These are phyloP conservation scores for Aphanomyces cochlioides DNA, from an alignment of 352 stramenopile genomes.

Conservation along the genomic window DNA sequence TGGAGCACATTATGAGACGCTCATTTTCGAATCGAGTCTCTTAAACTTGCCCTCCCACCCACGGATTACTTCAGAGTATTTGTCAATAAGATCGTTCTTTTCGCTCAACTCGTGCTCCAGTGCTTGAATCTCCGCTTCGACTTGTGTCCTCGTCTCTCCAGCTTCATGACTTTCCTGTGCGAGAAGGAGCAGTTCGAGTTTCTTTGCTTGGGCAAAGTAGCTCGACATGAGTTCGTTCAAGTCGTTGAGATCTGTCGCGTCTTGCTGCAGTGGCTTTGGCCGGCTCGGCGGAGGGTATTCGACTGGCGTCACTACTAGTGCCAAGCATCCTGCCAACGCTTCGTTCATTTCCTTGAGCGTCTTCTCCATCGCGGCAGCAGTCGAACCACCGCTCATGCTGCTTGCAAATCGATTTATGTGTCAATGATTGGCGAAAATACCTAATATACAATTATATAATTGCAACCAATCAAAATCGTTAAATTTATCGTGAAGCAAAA, in stretches of 20 bases:
- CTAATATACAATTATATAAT: background rate
- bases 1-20: slow-evolving; percentile 19
- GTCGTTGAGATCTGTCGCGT: slow-evolving; percentile 70
- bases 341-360: slow-evolving; percentile 65
- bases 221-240: slow-evolving; percentile 63
- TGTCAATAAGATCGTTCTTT: slow-evolving; percentile 84
- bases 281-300: slow-evolving; percentile 79
- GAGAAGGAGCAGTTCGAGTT: slow-evolving; percentile 71
- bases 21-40: slow-evolving; percentile 63
- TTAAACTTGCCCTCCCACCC: slow-evolving; percentile 85
- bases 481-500: background rate
- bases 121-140: slow-evolving; percentile 72
- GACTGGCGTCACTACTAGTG: slow-evolving; percentile 70
- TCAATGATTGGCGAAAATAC: background rate
- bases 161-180: background rate
- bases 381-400: background rate
- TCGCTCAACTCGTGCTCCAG: slow-evolving; percentile 70
- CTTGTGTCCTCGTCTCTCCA: slow-evolving; percentile 34
- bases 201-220: slow-evolving; percentile 80
- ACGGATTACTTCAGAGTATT: slow-evolving; percentile 77
- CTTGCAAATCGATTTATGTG: background rate
- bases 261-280: slow-evolving; percentile 78
- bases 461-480: background rate
- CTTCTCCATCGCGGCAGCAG: slow-evolving; percentile 19
- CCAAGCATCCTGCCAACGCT: slow-evolving; percentile 66